Evolutionary conservation across 1,284 basidiomycete species (phyloP), one percentile per base, ranked within the genome.

Genomic region (Ganoderma lucidum): DNA sequence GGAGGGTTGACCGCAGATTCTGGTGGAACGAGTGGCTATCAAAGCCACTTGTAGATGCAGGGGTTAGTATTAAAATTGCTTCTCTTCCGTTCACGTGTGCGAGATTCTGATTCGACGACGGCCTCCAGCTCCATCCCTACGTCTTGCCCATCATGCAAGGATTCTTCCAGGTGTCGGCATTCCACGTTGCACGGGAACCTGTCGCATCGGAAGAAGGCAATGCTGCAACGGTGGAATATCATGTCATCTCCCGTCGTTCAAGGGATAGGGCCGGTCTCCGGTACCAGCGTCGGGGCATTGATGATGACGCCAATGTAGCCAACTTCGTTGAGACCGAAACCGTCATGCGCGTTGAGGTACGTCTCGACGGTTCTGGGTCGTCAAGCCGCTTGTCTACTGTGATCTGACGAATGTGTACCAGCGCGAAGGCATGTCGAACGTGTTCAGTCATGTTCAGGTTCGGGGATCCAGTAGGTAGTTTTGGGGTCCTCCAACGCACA

Each of bases 281-380:
- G 64, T 99, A 98, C 85, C 98, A 99, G 80, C 90, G 96, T 39
- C 88, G 98, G 76, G 98, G 98, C 3, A 91, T 99, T 68, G 96
- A 99, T 76, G 88, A 92, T 68, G 91, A 93, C 73, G 92, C 94
- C 15, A 86, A 90, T 77, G 93, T 93, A 14, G 94, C 95, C 6
- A 97, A 97, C 80, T 97, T 96, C 79, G 96, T 97, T 45, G 96
- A 98, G 82, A 96, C 95, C 0, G 96, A 98, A 82, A 93, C 95
- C 37, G 90, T 98, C 69, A 88, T 95, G 81, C 85, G 89, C 45
- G 87, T 96, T 17, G 87, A 92, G 83, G 95, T 94, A 71, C 69
- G 85, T 80, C 32, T 62, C 23, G 17, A 30, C 23, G 17, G 15
- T 15, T 15, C 23, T 10, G 3, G 5, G 23, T 42, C 3, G 53